Base-by-base conservation (phyloP, 1,139 yeast genomes). In the Blastobotrys apis region DNA sequence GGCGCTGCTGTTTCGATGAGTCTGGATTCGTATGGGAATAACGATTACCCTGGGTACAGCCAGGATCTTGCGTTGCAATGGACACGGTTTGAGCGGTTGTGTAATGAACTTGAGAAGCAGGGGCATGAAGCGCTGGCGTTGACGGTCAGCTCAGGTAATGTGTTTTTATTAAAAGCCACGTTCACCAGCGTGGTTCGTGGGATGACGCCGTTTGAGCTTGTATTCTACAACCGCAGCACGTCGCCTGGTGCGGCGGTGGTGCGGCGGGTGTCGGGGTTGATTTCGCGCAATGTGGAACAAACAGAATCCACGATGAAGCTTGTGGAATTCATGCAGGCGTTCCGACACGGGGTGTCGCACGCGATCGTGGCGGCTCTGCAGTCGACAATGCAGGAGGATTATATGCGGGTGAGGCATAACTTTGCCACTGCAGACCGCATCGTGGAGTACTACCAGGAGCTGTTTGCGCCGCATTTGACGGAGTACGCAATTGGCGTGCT, bases 71-170 rank as follows among this genome's bases (percentile, higher is more conserved):
- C 62, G 30, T 62, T 59, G 32, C 74, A 74, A 49, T 82, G 90
- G 87, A 65, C 71, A 39, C 75, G 78, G 50, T 73, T 84, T 45
- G 77, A 76, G 47, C 70, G 81, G 3, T 65, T 83, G 29, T 81
- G 90, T 58, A 79, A 75, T 47, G 94, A 86, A 55, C 71, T 84
- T 46, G 74, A 73, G 48, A 79, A 74, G 43, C 72, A 73, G 41
- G 70, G 78, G 32, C 73, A 73, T 48, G 92, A 84, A 56, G 72
- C 81, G 1, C 59, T 78, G 21, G 64, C 73, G 1, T 50, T 77
- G 13, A 65, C 63, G 16, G 53, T 53, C 45, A 58, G 53, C 39
- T 41, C 51, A 2, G 39, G 39, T 4, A 52, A 48, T 20, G 38
- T 52, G n/a, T 51, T 49, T 40, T 43, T 53, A 4, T 37, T 53